Conservation (phyloP, 495 filamentous ascomycete genomes). For the Aspergillus nidulans region DNA sequence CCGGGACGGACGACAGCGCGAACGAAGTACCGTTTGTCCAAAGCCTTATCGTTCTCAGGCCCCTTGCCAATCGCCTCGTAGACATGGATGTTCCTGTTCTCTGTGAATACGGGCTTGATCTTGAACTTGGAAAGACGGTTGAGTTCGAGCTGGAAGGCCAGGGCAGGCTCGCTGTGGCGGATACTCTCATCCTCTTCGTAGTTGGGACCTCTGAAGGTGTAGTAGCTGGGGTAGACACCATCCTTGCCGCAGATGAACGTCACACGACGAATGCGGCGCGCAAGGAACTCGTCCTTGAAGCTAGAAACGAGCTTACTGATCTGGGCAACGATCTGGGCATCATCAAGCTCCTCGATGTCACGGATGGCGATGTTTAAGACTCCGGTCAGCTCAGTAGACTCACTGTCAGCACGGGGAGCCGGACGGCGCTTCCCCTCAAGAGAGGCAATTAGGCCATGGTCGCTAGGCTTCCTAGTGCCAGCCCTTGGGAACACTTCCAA, state of each 20-base stretch:
- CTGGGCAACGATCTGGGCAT: conserved; percentile 71
- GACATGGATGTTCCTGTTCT: conserved; percentile 98
- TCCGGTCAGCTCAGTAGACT: conserved; percentile 71
- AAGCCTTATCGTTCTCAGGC: conserved; percentile 72
- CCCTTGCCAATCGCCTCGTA: conserved; percentile 95
- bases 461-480: conserved; percentile 37
- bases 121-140: conserved; percentile 91
- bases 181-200: conserved; percentile 92
- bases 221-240: conserved; percentile 94
- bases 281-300: conserved; percentile 75
- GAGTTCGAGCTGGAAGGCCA: conserved; percentile 97
- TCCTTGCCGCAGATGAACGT: conserved; percentile 96
- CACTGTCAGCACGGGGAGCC: conserved; percentile 44
- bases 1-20: conserved; percentile 90
- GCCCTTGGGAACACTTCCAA: conserved; percentile 71
- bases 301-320: conserved; percentile 73
- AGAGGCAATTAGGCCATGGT: conserved; percentile 61
- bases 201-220: conserved; percentile 88
- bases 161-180: conserved; percentile 91
- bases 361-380: conserved; percentile 90
- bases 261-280: conserved; percentile 77
- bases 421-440: conserved; percentile 69
- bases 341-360: conserved; percentile 82
- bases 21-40: conserved; percentile 90
- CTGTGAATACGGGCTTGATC: conserved; percentile 96